Base-by-base conservation (phyloP, 2,329 filamentous ascomycete genomes). In the Penicillium oxalicum region DNA sequence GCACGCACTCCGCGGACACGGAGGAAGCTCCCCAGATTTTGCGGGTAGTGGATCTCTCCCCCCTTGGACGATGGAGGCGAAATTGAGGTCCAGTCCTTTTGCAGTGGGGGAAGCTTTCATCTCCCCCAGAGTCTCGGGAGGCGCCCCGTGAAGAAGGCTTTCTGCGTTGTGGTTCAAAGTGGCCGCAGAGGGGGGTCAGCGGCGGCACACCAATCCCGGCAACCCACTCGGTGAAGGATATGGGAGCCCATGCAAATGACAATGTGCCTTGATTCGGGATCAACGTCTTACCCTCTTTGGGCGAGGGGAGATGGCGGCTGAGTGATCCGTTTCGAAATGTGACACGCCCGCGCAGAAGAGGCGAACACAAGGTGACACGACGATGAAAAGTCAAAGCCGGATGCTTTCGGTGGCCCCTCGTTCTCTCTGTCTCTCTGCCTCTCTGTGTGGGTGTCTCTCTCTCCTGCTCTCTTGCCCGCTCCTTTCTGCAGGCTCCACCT, bases 1-100 rank as follows among this genome's bases (percentile, higher is more conserved):
- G 9, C n/a, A 32, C 50, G 27, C 34, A 37, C 56, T 55, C 56
- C 56, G 56, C 36, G 50, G 56, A 56, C 56, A 59, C 56, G 56
- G 56, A 58, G 55, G 28, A 11, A 46, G 24, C 42, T 35, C 40
- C 47, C 47, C 47, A 45, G 35, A 40, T 25, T 35, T 37, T 35
- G 39, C 34, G 36, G 37, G 24, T 27, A 25, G 28, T 45, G 29
- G 29, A 32, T 32, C 29, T 11, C 29, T 32, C 29, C 29, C 29
- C 11, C 11, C 29, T 32, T 11, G 4, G 29, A 5, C 7, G 13
- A 26, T 36, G 9, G 7, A 40, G 45, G 25, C 42, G 27, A 40
- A 25, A 44, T 50, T 32, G 44, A 42, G 43, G 43, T 40, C 37
- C 45, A 11, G 9, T 45, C 45, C 18, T 18, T 18, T 34, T 48